These are phyloP conservation scores for Aureobasidium sp. DNA, from an alignment of 2,329 filamentous ascomycete genomes.

Conservation along the genomic window DNA sequence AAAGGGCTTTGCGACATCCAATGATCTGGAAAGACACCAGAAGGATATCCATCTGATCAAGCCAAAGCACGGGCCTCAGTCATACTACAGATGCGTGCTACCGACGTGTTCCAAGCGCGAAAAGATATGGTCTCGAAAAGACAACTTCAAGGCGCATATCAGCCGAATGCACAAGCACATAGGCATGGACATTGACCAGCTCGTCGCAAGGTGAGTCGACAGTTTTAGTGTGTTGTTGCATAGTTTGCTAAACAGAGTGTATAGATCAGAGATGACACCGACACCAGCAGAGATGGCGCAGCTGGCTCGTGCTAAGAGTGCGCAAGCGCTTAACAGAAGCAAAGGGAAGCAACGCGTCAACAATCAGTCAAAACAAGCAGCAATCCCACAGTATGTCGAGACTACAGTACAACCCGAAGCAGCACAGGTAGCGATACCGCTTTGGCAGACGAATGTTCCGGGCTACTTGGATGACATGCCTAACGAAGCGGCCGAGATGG, in stretches of 20 bases:
- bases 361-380: neutral
- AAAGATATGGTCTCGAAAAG: slow-evolving; percentile 72
- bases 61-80: slow-evolving; percentile 40
- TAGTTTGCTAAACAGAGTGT: neutral
- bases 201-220: slow-evolving; percentile 3
- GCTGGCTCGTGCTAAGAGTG: neutral
- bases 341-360: neutral
- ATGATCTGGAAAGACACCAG: slow-evolving; percentile 75
- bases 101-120: slow-evolving; percentile 50
- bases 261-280: slow-evolving; percentile 4
- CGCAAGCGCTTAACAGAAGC: neutral
- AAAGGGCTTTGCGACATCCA: slow-evolving; percentile 69
- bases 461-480: slow-evolving; percentile 1
- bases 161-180: slow-evolving; percentile 53
- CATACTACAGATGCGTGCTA: slow-evolving; percentile 55
- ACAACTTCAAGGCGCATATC: slow-evolving; percentile 83
- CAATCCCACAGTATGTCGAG: neutral
- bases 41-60: slow-evolving; percentile 59
- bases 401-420: neutral
- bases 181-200: slow-evolving; percentile 2
- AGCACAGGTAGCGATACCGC: neutral
- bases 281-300: neutral
- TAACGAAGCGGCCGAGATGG: slow-evolving; percentile 3
- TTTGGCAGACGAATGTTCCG: slow-evolving; percentile 1
- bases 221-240: too few species aligned